Evolutionary conservation across 2,329 filamentous ascomycete genomes (phyloP), one percentile per base, ranked within the genome.

Genomic region (Akanthomyces lecanii): DNA sequence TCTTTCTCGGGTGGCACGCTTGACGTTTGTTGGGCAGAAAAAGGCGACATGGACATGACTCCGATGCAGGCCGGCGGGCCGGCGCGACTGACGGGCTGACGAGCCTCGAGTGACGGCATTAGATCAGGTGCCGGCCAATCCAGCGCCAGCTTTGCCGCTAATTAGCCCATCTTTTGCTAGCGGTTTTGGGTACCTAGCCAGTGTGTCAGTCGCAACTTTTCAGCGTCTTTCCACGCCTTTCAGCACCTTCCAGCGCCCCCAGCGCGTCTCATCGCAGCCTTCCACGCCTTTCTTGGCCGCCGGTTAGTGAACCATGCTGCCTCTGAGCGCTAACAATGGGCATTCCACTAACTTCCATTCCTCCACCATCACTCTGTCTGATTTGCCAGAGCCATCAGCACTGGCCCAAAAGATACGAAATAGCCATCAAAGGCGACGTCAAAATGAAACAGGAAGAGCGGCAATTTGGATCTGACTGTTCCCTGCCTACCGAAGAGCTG

Each of bases 51-150:
- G 58, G 38, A 36, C 50, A 60, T 33, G 57, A 60, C 58, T 61
- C 58, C 40, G 48, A 54, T 53, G 58, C 38, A 61, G 58, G 50
- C 58, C 58, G 58, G 58, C 58, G 58, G 58, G 58, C 58, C 40
- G 40, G 40, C 40, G 38, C 58, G 58, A 53, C 33, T 30, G 33
- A 47, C 33, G 33, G 57, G 33, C 47, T 60, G 56, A 60, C 56
- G 45, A 60, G 56, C 16, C 23, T 21, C 38, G 58, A 60, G 57
- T 61, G 58, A 61, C 58, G 50, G 50, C 58, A 61, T 61, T 18
- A 45, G 57, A 45, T 52, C 47, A 60, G 57, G 36, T 44, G 25
- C 25, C 23, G 47, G 55, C 38, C 18, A 36, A 45, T 56, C 21
- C 25, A 16, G 14, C 2, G 38, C 14, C 7, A 40, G 38, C 3